phyloP scores from a whole-genome alignment of 2,329 filamentous ascomycete genomes.

The Magnaporthiopsis poae region DNA sequence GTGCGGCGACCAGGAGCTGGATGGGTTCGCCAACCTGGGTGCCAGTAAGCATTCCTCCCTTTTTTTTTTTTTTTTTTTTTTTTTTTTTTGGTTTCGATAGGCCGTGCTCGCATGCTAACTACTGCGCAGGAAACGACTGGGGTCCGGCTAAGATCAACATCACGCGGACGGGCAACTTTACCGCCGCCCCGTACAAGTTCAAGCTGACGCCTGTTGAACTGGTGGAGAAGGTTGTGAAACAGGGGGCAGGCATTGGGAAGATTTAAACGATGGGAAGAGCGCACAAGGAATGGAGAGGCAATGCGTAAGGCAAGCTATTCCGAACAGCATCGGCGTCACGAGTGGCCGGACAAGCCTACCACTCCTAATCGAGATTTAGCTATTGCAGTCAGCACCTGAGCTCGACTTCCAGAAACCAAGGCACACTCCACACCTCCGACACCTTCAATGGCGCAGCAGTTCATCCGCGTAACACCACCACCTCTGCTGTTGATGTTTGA shows the following conservation, averaged over 20 bases:
- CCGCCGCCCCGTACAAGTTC: constrained; percentile 37
- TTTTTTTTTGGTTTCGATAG: background rate
- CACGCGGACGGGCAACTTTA: constrained; percentile 39
- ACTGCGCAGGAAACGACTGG: constrained; percentile 34
- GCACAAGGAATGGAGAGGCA: background rate
- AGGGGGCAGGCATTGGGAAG: constrained; percentile 36
- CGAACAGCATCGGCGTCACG: too few species aligned
- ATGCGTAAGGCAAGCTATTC: too few species aligned
- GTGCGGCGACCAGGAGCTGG: constrained; percentile 43
- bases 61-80: fast-evolving
- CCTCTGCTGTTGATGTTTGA: too few species aligned
- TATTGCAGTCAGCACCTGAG: too few species aligned
- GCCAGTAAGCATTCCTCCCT: constrained; percentile 29
- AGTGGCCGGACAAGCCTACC: too few species aligned
- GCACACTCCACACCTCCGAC: too few species aligned
- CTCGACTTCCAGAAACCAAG: too few species aligned
- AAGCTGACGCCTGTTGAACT: constrained; percentile 34
- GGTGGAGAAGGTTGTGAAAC: constrained; percentile 31
- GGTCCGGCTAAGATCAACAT: constrained; percentile 39
- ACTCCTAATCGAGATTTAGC: too few species aligned
- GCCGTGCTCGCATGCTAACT: background rate
- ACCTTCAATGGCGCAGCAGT: too few species aligned
- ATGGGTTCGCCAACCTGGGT: constrained; percentile 44
- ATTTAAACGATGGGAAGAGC: constrained; percentile 16
- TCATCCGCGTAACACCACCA: too few species aligned